Evolutionary conservation across 352 stramenopile species (phyloP), one percentile per base, ranked within the genome.

Genomic region (Pythium plurisporium): DNA sequence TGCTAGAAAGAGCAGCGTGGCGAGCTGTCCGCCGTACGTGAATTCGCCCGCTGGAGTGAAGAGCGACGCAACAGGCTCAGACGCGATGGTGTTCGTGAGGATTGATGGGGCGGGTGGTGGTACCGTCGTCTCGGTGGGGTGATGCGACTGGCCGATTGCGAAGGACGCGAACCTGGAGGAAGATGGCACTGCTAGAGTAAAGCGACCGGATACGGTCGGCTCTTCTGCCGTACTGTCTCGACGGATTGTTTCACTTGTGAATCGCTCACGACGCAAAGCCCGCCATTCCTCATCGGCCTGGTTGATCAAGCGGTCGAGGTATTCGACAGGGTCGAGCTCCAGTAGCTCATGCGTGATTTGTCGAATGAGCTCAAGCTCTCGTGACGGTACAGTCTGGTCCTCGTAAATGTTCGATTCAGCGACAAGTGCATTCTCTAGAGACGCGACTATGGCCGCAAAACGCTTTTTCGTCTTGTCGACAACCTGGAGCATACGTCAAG

Each of bases 161-260:
- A 83, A 83, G 0, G 71, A 83, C 19, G 73, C 71, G n/a, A 83
- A 82, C 12, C 64, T 57, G 3, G 67, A 69, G 1, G 67, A 68
- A 2, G 58, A 15, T 34, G 34, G 26, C 3, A 58, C 45, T 3
- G 62, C 49, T 2, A 64, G 73, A 3, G 56, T 46, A 36, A 69
- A 36, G 20, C 62, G 42, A 38, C 55, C 41, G 5, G 72, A 52
- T 30, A 66, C 49, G 2, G 59, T 69, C 3, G 66, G 64, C 0
- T 69, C 62, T 33, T 77, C 73, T 0, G 49, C 66, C 8, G 64
- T 69, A 14, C 36, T 31, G 14, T 45, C 62, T 15, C 54, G 58
- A 27, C 64, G 64, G 14, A 72, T 29, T 1, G 20, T 38, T 2
- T 44, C 69, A 15, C 54, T 62, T 0, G 60, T 40, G 41, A 83